Percentiles rank a stretch among this genome's conserved stretches.
Evolutionary conservation across 2,329 filamentous ascomycete species (phyloP).

Genomic region (Fusarium kyushuense): DNA sequence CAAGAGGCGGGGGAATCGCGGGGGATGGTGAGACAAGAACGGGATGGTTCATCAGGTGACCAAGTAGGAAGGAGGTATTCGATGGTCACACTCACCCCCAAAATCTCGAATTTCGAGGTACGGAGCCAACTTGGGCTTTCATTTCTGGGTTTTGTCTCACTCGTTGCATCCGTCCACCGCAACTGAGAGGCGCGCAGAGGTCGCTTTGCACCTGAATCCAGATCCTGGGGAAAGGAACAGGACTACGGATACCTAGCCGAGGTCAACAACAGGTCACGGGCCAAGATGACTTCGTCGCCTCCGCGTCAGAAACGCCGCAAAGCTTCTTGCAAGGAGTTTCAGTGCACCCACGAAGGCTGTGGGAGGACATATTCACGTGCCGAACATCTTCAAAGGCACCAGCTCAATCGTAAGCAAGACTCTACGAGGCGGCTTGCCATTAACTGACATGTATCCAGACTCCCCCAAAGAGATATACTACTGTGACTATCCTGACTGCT

Average conservation of each 20-base stretch:
- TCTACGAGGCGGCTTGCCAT: neutral
- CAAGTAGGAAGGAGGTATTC: conserved; percentile 16
- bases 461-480: conserved; percentile 50
- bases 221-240: conserved; percentile 4
- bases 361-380: conserved; percentile 48
- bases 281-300: conserved; percentile 47
- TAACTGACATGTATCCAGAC: conserved; percentile 38
- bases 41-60: conserved; percentile 39
- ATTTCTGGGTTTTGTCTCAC: conserved; percentile 18
- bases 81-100: conserved; percentile 33
- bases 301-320: conserved; percentile 50
- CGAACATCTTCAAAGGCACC: conserved; percentile 47
- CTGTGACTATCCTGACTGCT: conserved; percentile 48
- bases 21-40: conserved; percentile 36
- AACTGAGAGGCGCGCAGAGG: conserved; percentile 5
- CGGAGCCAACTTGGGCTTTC: neutral
- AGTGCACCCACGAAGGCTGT: conserved; percentile 49
- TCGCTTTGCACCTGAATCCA: neutral
- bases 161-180: neutral
- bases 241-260: conserved; percentile 14
- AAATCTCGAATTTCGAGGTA: conserved; percentile 36
- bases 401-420: conserved; percentile 43
- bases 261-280: conserved; percentile 23
- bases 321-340: conserved; percentile 49
- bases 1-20: conserved; percentile 36